Conservation (phyloP, 225 moss, liverwort and hornwort species). For the Polytrichum formosum region DNA sequence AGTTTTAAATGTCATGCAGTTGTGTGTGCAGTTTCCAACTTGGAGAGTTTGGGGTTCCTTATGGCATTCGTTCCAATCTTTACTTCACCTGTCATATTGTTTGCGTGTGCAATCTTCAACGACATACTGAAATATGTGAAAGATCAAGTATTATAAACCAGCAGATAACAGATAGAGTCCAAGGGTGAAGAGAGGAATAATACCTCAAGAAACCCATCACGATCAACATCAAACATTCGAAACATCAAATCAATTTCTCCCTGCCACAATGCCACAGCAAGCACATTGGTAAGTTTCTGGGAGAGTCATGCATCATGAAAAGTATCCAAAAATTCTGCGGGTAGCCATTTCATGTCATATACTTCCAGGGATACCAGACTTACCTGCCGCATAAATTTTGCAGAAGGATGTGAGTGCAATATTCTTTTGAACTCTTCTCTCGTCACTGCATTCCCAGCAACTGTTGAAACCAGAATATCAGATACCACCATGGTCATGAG, state of each 20-base stretch:
- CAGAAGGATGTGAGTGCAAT: conserved; percentile 59
- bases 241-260: conserved; percentile 84
- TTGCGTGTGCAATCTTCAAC: no score
- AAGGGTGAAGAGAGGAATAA: background rate
- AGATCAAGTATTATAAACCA: no score
- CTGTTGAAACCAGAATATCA: conserved; percentile 16
- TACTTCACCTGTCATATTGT: no score
- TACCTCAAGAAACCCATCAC: conserved; percentile 53
- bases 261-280: conserved; percentile 20
- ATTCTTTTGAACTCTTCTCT: conserved; percentile 56
- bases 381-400: conserved; percentile 74
- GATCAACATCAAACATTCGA: conserved; percentile 71
- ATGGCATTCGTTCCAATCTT: background rate
- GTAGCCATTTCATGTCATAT: conserved; percentile 1
- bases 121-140: no score
- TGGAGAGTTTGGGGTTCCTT: background rate
- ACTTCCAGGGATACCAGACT: background rate
- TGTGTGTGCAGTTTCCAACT: no score
- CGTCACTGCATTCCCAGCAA: conserved; percentile 54
- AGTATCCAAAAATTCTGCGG: background rate
- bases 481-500: no score
- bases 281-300: conserved; percentile 7
- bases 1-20: no score
- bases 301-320: background rate
- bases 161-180: background rate